Evolutionary conservation across 306 rosid genomes (phyloP).

Genomic region (Acacia confusa): DNA sequence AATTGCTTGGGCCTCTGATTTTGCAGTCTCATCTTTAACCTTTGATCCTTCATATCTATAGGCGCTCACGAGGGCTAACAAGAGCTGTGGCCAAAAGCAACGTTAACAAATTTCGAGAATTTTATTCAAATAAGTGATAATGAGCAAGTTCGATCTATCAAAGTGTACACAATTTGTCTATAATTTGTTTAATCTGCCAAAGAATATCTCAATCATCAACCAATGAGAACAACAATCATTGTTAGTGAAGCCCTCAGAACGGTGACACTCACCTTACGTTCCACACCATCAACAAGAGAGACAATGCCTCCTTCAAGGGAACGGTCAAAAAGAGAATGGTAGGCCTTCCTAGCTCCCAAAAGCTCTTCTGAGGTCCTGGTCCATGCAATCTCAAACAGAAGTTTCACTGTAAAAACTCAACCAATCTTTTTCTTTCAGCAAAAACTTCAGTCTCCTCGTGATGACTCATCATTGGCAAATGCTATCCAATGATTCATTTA

Average conservation of each 20-base stretch:
- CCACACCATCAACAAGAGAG: constrained; percentile 49
- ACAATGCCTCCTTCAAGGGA: constrained; percentile 94
- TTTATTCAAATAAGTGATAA: neutral
- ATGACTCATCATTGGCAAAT: neutral
- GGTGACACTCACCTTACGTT: constrained; percentile 58
- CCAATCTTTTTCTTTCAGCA: neutral
- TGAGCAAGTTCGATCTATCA: no score
- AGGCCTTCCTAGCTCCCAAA: constrained; percentile 84
- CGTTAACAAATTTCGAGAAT: neutral
- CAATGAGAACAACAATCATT: neutral
- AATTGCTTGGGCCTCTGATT: constrained; percentile 66
- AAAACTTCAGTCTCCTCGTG: neutral
- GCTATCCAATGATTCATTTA: neutral
- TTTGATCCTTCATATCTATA: constrained; percentile 88
- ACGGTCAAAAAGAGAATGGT: constrained; percentile 88
- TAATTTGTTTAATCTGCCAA: neutral
- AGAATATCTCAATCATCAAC: neutral
- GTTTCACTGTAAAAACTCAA: neutral
- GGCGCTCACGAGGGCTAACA: constrained; percentile 85
- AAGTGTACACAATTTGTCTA: neutral
- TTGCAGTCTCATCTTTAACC: constrained; percentile 64
- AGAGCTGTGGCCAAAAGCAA: constrained; percentile 53
- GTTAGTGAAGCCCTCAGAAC: neutral
- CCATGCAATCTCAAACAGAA: constrained; percentile 77
- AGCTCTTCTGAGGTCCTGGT: constrained; percentile 81